Base-by-base conservation (phyloP, 495 filamentous ascomycete genomes). In the Pyrenopolyporus hunteri region DNA sequence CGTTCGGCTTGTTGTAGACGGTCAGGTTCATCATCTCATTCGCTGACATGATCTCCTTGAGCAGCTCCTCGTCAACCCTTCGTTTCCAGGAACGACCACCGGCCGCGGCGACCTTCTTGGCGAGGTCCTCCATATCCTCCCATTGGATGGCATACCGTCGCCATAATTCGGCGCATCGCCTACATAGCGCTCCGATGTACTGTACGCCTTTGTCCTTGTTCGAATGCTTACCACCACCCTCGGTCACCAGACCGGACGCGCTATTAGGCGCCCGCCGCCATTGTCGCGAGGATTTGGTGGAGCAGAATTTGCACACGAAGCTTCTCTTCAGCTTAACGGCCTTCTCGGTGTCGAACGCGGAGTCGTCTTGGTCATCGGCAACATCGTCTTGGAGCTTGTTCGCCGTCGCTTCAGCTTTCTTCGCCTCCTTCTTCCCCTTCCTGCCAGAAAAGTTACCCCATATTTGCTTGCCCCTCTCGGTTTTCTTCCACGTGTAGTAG, bases 401-500 rank as follows among this genome's bases (percentile, higher is more conserved):
- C 37, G 87, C 80, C 25, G 82, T 83, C 4, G 80, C 80, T 57
- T 85, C 83, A 14, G 86, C 86, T 51, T 83, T 80, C 59, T 82
- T 85, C 13, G 85, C 87, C 67, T 94, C 89, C 70, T 95, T 97
- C 72, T 93, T 94, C 22, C 89, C 89, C 64, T 92, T 93, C 19
- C 94, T 80, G 4, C 88, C 90, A 54, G 90, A 87, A 55, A 89
- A 97, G 46, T 84, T 88, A 28, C 89, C 91, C 95, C 95, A 98
- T 20, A 99, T 83, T 66, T 92, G 84, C 64, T 83, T 86, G 22
- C 95, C 94, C 40, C 85, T 82, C 1, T 89, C 84, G 0, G 92
- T 92, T 73, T 97, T 97, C 79, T 99, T 99, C 95, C 95, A 99
- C 65, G 89, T 89, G 73, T 98, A 98, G 71, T 98, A 99, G 58